Base-by-base conservation (phyloP, 768 basidiomycete genomes). In the Termitomyces sp. region DNA sequence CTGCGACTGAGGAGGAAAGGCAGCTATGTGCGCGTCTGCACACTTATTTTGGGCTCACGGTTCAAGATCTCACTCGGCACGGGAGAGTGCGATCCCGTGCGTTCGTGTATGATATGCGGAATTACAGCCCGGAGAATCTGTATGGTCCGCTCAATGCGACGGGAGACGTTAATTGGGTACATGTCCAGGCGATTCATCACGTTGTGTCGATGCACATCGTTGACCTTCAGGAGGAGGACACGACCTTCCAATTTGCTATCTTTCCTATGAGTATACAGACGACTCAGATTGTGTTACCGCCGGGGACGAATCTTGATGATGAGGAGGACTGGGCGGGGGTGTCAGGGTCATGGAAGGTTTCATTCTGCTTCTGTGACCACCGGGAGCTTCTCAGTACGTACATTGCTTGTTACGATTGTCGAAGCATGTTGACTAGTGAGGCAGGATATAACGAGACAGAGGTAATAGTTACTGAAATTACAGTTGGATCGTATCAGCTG, bases 281-380 rank as follows among this genome's bases (percentile, higher is more conserved):
- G 61, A 82, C 80, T 27, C 86, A 86, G 63, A 77, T 78, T 31
- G 57, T 79, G 45, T 69, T 83, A 4, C 76, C 79, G 2, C 63
- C 62, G 1, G 75, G 66, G 1, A 38, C 78, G 46, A 66, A 76
- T 54, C 58, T 77, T 49, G 68, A 73, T 41, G 62, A 68, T 42
- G 72, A 69, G 50, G 57, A 63, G 43, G 85, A 86, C 66, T 85
- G 85, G 84, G 83, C 79, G 1, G 82, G 83, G 3, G 69, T 89
- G 0, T 73, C 74, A 32, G 88, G 87, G 0, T 32, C 68, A 16
- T 90, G 88, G 88, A 69, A 72, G 4, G 77, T 83, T 12, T 77
- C 81, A n/a, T 89, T 87, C 63, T 83, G 80, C 52, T 90, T 86
- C 63, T 78, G 81, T 52, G 87, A 90, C 65, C 87, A 90, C 63